A percentile compares a stretch with the other conserved stretches of the same genome.
Evolutionary conservation across 169 alveolate genomes (phyloP).

Genomic region (Amoebophrya sp.): DNA sequence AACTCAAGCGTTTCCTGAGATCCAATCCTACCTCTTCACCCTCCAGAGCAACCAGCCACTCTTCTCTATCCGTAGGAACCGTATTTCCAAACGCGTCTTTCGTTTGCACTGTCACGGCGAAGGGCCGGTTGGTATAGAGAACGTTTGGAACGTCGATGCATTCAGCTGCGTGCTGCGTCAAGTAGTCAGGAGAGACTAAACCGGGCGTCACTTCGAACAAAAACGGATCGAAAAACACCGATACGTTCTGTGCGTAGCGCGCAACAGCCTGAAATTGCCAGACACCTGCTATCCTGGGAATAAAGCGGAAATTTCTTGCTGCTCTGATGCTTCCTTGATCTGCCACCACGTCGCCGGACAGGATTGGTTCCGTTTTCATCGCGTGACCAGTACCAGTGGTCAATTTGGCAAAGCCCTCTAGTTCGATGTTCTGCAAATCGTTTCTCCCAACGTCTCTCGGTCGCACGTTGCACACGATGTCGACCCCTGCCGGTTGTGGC

Average conservation of each 20-base stretch:
- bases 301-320: neutral
- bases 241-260: neutral
- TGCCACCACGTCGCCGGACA: conserved; percentile 25
- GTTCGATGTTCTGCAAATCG: neutral
- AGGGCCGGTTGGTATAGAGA: neutral
- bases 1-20: neutral
- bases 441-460: neutral
- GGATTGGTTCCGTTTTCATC: neutral
- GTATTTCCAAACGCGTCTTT: neutral
- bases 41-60: neutral
- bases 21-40: neutral
- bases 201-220: neutral
- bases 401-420: neutral
- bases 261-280: conserved; percentile 2
- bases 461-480: conserved; percentile 22
- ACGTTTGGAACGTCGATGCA: neutral
- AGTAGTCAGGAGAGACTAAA: neutral
- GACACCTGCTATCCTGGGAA: neutral
- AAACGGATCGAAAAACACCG: neutral
- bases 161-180: neutral
- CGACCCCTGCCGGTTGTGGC: conserved; percentile 19
- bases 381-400: neutral
- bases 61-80: neutral
- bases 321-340: neutral
- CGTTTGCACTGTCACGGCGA: neutral